Conservation (phyloP, 306 rosid genomes). For the Acacia melanoxylon region DNA sequence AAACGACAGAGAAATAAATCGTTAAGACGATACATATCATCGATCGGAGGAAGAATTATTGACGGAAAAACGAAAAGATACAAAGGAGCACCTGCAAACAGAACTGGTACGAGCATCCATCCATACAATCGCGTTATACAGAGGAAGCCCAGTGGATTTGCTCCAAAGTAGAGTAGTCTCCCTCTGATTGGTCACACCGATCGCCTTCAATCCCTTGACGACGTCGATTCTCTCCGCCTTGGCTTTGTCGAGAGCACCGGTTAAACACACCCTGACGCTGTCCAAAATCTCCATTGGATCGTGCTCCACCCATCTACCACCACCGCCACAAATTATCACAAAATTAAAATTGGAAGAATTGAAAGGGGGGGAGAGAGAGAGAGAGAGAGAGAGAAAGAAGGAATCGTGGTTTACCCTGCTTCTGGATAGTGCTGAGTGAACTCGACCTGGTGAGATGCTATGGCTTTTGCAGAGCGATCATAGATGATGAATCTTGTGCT, state of each 20-base stretch:
- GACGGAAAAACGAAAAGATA: neutral
- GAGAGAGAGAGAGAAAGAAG: neutral
- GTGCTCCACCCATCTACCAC: constrained; percentile 88
- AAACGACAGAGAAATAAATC: neutral
- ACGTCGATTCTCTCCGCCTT: constrained; percentile 70
- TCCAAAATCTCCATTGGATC: constrained; percentile 88
- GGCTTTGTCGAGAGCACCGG: constrained; percentile 80
- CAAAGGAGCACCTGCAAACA: constrained; percentile 65
- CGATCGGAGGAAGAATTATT: neutral
- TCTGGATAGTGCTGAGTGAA: constrained; percentile 82
- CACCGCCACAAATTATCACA: neutral
- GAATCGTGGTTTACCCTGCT: constrained; percentile 55
- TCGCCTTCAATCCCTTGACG: constrained; percentile 68
- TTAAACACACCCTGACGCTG: constrained; percentile 66
- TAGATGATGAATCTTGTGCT: constrained; percentile 89
- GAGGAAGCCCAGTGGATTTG: constrained; percentile 85
- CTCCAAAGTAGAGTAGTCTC: constrained; percentile 93
- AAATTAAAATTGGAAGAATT: neutral
- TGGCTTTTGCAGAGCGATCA: constrained; percentile 38
- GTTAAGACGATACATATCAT: neutral
- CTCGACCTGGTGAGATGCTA: constrained; percentile 86
- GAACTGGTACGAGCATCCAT: constrained; percentile 90
- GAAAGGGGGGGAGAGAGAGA: neutral
- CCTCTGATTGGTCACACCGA: constrained; percentile 93
- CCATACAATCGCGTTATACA: constrained; percentile 91